Conservation (phyloP, 2,329 filamentous ascomycete species). For the Exophiala alcalophila region DNA sequence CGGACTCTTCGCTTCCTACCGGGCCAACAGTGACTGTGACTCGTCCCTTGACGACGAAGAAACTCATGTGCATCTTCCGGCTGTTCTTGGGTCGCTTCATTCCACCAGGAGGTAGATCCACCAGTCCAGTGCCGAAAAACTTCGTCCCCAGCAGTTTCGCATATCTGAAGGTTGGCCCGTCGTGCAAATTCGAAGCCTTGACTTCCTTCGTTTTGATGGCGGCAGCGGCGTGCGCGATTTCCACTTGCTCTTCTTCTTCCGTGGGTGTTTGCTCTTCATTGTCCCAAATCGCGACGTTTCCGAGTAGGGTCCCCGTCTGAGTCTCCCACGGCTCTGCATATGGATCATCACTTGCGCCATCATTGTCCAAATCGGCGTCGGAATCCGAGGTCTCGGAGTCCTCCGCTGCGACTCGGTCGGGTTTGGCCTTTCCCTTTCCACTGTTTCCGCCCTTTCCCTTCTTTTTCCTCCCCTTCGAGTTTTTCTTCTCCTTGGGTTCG, state of each 20-base stretch:
- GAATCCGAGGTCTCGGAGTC: constrained; percentile 27
- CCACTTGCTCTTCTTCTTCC: constrained; percentile 44
- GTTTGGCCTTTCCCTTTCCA: constrained; percentile 28
- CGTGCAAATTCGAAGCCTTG: constrained; percentile 48
- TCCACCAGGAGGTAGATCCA: constrained; percentile 79
- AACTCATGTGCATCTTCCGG: constrained; percentile 94
- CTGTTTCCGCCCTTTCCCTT: constrained; percentile 36
- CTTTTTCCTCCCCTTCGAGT: constrained; percentile 38
- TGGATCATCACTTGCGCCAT: constrained; percentile 34
- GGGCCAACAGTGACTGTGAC: constrained; percentile 72
- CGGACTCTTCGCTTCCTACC: constrained; percentile 47
- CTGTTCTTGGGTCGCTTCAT: constrained; percentile 90
- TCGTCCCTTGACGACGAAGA: constrained; percentile 82
- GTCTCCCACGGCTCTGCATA: constrained; percentile 45
- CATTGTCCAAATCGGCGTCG: constrained; percentile 40
- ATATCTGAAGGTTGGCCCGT: constrained; percentile 68
- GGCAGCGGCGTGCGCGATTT: constrained; percentile 58
- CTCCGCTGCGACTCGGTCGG: constrained; percentile 8
- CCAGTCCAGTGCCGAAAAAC: constrained; percentile 86
- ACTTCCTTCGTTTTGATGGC: constrained; percentile 59
- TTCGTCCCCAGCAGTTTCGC: constrained; percentile 80
- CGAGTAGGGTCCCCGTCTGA: constrained; percentile 43
- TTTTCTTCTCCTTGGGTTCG: constrained; percentile 39
- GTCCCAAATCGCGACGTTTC: constrained; percentile 46
- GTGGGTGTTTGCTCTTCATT: constrained; percentile 37